phyloP scores from a whole-genome alignment of 306 rosid species.

The Begonia fuchsioides region DNA sequence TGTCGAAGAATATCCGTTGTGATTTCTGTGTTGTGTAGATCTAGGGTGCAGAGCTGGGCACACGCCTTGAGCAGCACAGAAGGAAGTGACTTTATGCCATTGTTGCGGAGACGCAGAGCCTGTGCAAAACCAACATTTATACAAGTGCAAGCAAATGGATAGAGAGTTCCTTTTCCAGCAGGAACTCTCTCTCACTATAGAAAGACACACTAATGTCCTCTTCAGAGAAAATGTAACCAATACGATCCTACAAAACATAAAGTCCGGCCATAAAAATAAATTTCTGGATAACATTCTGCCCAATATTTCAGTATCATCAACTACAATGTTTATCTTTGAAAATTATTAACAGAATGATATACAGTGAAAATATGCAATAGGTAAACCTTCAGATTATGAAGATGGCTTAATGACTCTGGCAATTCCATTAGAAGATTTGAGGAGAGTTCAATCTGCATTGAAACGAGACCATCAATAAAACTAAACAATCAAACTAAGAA shows the following conservation, averaged over 20 bases:
- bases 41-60: constrained; percentile 59
- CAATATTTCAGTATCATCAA: too few species aligned
- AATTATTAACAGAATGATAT: too few species aligned
- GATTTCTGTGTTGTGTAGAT: constrained; percentile 80
- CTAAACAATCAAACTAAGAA: not conserved
- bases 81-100: constrained; percentile 69
- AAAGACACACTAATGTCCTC: too few species aligned
- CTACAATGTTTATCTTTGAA: too few species aligned
- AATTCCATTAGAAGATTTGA: constrained; percentile 61
- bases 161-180: too few species aligned
- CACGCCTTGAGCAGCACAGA: constrained; percentile 55
- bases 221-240: too few species aligned
- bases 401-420: constrained; percentile 58
- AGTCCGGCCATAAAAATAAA: too few species aligned
- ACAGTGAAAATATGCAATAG: not conserved
- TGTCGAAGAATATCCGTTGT: constrained; percentile 74
- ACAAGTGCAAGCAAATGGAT: too few species aligned
- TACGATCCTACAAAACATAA: too few species aligned
- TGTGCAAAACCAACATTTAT: constrained; percentile 18
- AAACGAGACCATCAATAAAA: constrained; percentile 8
- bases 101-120: constrained; percentile 66
- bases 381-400: constrained; percentile 60
- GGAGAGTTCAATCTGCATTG: constrained; percentile 59
- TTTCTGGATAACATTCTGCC: too few species aligned
- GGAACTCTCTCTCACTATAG: too few species aligned